Conservation (phyloP, 192 early-diverging fungal genomes). For the Backusella westeae region DNA sequence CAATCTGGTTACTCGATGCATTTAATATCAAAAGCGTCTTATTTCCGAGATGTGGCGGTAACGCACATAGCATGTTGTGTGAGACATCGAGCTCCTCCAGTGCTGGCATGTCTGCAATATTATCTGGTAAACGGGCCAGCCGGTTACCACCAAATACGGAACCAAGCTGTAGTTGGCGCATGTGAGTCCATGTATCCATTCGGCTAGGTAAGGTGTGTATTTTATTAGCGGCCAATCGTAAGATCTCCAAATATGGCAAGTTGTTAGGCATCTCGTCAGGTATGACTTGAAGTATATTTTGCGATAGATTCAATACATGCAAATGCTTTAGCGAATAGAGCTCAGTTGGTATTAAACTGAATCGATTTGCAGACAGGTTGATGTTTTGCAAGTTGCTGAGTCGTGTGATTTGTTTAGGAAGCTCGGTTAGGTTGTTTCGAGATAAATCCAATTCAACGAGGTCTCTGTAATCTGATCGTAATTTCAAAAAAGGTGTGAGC, state of each 20-base stretch:
- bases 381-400: slow-evolving; percentile 33
- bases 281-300: slow-evolving; percentile 44
- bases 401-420: slow-evolving; percentile 40
- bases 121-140: slow-evolving; percentile 38
- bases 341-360: slow-evolving; percentile 44
- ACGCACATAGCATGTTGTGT: slow-evolving; percentile 42
- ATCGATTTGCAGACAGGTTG: slow-evolving; percentile 45
- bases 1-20: slow-evolving; percentile 49
- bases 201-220: slow-evolving; percentile 40
- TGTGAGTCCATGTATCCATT: slow-evolving; percentile 36
- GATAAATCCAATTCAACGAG: slow-evolving; percentile 53
- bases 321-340: slow-evolving; percentile 41
- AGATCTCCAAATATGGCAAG: slow-evolving; percentile 36
- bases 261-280: slow-evolving; percentile 34
- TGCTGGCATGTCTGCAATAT: slow-evolving; percentile 38
- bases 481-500: slow-evolving; percentile 32
- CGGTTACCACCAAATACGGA: slow-evolving; percentile 54
- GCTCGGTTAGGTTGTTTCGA: slow-evolving; percentile 43
- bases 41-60: slow-evolving; percentile 30
- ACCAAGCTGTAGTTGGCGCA: slow-evolving; percentile 44
- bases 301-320: slow-evolving; percentile 45
- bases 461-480: slow-evolving; percentile 8
- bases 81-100: slow-evolving; percentile 51
- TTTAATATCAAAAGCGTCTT: slow-evolving; percentile 33
- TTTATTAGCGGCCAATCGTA: slow-evolving; percentile 41